Percentiles rank a stretch among this genome's conserved stretches.
Conservation (phyloP, 805 yeast species). For the Pichia exigua region DNA sequence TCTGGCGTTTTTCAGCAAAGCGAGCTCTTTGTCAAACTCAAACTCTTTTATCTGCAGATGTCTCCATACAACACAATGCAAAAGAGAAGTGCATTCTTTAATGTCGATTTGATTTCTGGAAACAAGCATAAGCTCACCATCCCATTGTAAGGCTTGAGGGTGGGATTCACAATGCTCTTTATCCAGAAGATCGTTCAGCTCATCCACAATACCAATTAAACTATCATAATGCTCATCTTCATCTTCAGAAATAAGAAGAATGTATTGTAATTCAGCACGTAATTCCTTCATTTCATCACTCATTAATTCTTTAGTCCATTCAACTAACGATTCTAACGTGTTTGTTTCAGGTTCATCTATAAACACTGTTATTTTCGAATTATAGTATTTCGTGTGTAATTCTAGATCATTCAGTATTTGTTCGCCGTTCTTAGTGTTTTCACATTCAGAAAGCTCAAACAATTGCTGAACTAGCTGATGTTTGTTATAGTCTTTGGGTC, state of each 20-base stretch:
- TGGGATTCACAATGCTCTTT: conserved; percentile 17
- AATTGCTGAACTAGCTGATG: neutral
- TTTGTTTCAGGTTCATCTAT: conserved; percentile 27
- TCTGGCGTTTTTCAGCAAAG: neutral
- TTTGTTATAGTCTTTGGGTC: neutral
- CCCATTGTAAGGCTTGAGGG: conserved; percentile 21
- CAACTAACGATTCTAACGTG: conserved; percentile 14
- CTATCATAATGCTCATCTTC: neutral
- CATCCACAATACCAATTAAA: conserved; percentile 5
- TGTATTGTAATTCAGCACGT: conserved; percentile 33
- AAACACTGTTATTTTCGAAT: conserved; percentile 21
- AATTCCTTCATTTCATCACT: conserved; percentile 34
- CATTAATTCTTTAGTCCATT: conserved; percentile 35
- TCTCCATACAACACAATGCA: conserved; percentile 8
- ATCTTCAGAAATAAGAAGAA: neutral
- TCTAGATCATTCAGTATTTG: conserved; percentile 18
- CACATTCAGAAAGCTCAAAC: neutral
- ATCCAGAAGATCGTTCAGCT: conserved; percentile 15
- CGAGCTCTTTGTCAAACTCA: neutral
- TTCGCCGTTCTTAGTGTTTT: conserved; percentile 18
- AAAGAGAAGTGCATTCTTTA: neutral
- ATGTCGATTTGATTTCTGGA: conserved; percentile 14
- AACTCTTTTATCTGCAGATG: neutral
- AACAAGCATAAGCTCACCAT: conserved; percentile 32
- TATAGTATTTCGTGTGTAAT: conserved; percentile 22